Evolutionary conservation across 2,329 filamentous ascomycete species (phyloP).

Genomic region (Venturia carpophila): DNA sequence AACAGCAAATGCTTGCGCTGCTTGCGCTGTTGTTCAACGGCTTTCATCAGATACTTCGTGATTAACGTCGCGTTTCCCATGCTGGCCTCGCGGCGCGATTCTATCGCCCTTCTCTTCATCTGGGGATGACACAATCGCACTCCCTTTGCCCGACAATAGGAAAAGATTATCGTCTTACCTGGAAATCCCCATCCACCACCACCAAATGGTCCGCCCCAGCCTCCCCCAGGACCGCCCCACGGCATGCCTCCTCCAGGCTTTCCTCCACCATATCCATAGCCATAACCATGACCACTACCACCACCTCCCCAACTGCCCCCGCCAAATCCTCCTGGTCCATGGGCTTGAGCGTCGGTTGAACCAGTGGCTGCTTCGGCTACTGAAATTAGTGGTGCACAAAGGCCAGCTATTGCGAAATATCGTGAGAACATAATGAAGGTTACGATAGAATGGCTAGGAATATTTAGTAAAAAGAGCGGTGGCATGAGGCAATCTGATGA

Average conservation of each 20-base stretch:
- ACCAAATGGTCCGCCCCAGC: conserved; percentile 10
- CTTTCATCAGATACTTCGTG: not conserved
- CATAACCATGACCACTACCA: not conserved
- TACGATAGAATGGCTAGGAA: not conserved
- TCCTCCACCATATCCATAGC: not conserved
- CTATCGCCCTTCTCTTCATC: not conserved
- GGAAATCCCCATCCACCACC: conserved; percentile 6
- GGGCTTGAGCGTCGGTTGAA: not conserved
- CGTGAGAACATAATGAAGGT: conserved; percentile 2
- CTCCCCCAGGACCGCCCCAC: not conserved
- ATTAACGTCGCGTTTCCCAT: not conserved
- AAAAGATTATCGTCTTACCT: not conserved
- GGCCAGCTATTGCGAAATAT: not conserved
- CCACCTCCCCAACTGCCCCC: conserved; percentile 6
- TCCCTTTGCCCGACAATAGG: not conserved
- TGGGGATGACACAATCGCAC: not conserved
- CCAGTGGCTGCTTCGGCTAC: not conserved
- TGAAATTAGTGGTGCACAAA: conserved; percentile 1
- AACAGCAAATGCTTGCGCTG: not conserved
- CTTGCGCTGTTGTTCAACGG: not conserved
- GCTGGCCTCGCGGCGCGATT: not conserved
- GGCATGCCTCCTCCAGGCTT: not conserved
- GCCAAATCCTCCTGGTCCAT: not conserved
- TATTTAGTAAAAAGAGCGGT: not conserved
- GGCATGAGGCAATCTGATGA: conserved; percentile 4